Base-by-base conservation (phyloP, 768 basidiomycete genomes). In the Boletus speciosus region DNA sequence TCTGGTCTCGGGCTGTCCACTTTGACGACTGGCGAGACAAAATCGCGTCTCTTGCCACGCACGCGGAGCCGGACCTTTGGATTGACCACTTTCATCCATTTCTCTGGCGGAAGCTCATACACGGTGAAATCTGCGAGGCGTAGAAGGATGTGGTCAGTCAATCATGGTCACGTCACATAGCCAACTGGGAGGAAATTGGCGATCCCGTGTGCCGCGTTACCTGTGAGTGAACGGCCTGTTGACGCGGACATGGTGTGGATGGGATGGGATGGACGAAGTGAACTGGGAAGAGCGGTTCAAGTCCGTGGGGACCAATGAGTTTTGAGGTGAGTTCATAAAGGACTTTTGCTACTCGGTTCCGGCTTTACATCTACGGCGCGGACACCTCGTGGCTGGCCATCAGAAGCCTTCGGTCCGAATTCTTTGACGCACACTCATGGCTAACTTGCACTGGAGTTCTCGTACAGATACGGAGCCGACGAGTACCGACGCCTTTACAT, bases 1-100 rank as follows among this genome's bases (percentile, higher is more conserved):
- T 29, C 34, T 32, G 32, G 21, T 16, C 36, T 21, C 29, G 1
- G 19, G 25, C 47, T 39, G 32, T 34, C 39, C 10, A 49, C 32
- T 32, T 16, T 52, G 43, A 58, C 51, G 8, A 12, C 49, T 9
- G 51, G 34, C 32, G 60, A 62, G 41, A 61, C 46, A 35, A 62
- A 58, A 2, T 23, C 16, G 27, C 10, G 11, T 14, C 14, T 15
- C 41, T 34, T 57, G 15, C 46, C 35, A 4, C 36, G 29, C 14
- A 57, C 37, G 11, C 42, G 41, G 16, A 57, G 38, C 12, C 51
- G 60, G 15, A 44, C 27, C 51, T 53, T 61, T 11, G 51, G 54
- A 34, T 29, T 14, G 36, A 61, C 19, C 14, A 44, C 11, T 10
- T 35, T 42, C 41, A 62, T 34, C 49, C 60, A 49, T 25, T 61